Conservation (phyloP, 208 protist genomes). For the Angomonas deanei region DNA sequence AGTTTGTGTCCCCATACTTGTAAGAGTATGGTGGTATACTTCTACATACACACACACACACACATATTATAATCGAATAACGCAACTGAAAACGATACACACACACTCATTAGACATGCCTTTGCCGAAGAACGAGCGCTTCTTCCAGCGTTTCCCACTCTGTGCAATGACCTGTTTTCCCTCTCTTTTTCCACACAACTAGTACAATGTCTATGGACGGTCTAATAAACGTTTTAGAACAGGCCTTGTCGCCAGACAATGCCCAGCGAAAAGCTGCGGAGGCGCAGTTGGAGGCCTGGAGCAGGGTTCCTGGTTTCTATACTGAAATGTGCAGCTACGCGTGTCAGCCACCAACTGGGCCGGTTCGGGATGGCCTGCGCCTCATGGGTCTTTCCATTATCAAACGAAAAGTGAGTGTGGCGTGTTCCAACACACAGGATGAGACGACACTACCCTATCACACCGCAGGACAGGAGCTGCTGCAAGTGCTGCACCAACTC, state of each 20-base stretch:
- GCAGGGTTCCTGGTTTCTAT: constrained; percentile 20
- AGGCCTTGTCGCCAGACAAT: constrained; percentile 47
- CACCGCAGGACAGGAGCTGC: not conserved
- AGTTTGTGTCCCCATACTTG: not conserved
- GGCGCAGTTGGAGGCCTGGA: constrained; percentile 26
- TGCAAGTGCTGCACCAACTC: not conserved
- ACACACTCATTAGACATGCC: constrained; percentile 1
- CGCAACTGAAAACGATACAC: constrained; percentile 8
- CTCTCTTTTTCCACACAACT: too few relatives aligned
- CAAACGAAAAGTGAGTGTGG: constrained; percentile 24
- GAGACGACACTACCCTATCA: not conserved
- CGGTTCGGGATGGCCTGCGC: not conserved
- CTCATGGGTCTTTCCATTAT: constrained; percentile 40
- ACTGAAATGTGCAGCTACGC: constrained; percentile 6
- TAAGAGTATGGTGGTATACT: not conserved
- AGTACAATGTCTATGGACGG: constrained; percentile 2
- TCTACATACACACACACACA: too few relatives aligned
- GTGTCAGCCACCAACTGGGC: not conserved
- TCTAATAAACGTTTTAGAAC: constrained; percentile 21
- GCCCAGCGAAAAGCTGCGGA: constrained; percentile 30
- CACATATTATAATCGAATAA: too few relatives aligned
- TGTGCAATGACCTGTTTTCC: too few relatives aligned
- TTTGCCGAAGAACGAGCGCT: not conserved
- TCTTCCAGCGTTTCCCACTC: too few relatives aligned
- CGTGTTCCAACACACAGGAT: not conserved